Base-by-base conservation (phyloP, 495 filamentous ascomycete species). In the Talaromyces trachyspermus region DNA sequence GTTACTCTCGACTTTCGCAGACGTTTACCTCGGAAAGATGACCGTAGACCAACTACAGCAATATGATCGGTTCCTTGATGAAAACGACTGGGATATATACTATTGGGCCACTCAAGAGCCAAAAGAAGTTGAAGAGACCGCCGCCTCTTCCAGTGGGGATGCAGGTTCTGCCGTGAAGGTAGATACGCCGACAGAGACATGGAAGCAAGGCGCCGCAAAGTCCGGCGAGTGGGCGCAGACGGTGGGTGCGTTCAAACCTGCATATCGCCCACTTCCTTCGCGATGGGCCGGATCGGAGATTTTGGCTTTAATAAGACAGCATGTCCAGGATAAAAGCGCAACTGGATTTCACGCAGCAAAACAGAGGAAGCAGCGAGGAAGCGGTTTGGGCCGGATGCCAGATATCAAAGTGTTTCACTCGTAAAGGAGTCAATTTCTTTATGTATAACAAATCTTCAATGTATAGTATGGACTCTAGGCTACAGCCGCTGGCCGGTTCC, bases 71-170 rank as follows among this genome's bases (percentile, higher is more conserved):
- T 96, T 98, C 76, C 80, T 98, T 38, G 92, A 98, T 69, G 92
- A 98, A 65, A 97, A 97, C 62, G 92, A 98, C 66, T 98, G 92
- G 92, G 92, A 98, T 62, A 97, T 98, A 49, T 98, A 98, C 73
- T 98, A 98, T 76, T 98, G 92, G 92, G 88, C 89, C 0, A 98
- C 94, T n/a, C 94, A 98, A 62, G 80, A 86, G 52, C 77, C 86
- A 5, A 75, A 79, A 11, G 60, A 69, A 0, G 60, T 60, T 7
- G 65, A 68, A 42, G 54, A 49, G 9, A 52, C 51, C 24, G 40
- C 49, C 27, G 49, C 61, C 7, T 33, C 60, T 44, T 32, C 48
- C 36, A 50, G 58, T 9, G 51, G 26, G 32, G 49, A 60, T 22
- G 55, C 55, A 11, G 54, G 58, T 37, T 58, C 51, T 51, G 54